Evolutionary conservation across 192 early-diverging fungal genomes (phyloP), one percentile per base, ranked within the genome.

Genomic region (Backusella tuberculispora): DNA sequence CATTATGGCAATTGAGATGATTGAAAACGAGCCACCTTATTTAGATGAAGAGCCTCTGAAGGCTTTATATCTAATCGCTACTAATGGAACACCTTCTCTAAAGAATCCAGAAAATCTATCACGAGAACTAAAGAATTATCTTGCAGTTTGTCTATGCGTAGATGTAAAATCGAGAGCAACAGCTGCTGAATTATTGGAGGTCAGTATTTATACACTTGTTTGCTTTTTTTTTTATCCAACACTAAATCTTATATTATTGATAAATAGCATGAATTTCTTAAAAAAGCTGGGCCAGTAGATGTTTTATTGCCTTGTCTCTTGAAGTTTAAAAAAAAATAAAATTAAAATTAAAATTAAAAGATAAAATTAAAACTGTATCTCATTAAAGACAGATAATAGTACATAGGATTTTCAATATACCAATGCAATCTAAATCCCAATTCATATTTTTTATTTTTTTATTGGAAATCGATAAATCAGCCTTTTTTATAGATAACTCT

Each of bases 1-100:
- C 10, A 97, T 98, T 81, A 96, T 98, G 96, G 94, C 93, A 8
- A 97, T 99, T 71, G 97, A 99, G 79, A 98, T 97, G 95, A 87
- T 98, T 65, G 97, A 99, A 79, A 93, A 94, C 41, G 95, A 99
- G 78, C 97, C 97, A 66, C 97, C 97, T 40, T 99, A 99, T 84
- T 80, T 99, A 65, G 91, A 99, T 74, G 96, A 97, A 77, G 91
- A 97, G 66, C 97, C 97, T n/a, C 84, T 97, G 37, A 87, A 90
- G 60, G 96, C 96, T 13, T 77, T 98, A 45, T 97, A 96, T 78
- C 77, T 98, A 69, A 98, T 98, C 88, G 96, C 96, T 3, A 99
- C 96, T 13, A 98, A 95, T 63, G 97, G 97, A 43, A 93, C 92
- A 0, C 97, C 96, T n/a, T 89, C 90, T 41, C 80, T 99, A 17